These are phyloP conservation scores for Ananas comosus DNA, from an alignment of 176 grass and related monocot species.

Conservation along the genomic window DNA sequence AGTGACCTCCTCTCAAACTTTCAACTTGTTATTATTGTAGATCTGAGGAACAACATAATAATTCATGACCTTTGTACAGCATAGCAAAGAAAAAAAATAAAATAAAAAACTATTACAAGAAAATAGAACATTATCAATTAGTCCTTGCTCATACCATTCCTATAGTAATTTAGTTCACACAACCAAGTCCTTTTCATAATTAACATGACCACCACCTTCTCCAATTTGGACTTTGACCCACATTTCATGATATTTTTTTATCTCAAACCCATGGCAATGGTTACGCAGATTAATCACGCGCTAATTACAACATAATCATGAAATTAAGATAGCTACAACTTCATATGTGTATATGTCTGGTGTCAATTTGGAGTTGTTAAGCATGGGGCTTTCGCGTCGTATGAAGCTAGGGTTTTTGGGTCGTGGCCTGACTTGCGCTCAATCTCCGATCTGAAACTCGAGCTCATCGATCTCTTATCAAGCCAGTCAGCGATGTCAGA, in stretches of 20 bases:
- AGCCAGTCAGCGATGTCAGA: constrained; percentile 51
- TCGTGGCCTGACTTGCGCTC: background rate
- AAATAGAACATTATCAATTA: background rate
- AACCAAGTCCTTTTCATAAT: background rate
- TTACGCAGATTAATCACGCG: too few relatives aligned
- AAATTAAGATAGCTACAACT: too few relatives aligned
- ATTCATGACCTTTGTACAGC: too few relatives aligned
- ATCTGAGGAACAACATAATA: too few relatives aligned
- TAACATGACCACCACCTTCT: background rate
- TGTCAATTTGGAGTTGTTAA: background rate
- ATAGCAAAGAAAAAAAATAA: too few relatives aligned
- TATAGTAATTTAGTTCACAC: background rate
- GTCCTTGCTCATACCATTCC: background rate
- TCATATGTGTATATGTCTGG: too few relatives aligned
- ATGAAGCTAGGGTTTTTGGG: background rate
- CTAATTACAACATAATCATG: too few relatives aligned
- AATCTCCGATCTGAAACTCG: background rate
- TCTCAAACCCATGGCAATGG: too few relatives aligned
- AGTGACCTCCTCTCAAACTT: too few relatives aligned
- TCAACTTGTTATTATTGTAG: too few relatives aligned
- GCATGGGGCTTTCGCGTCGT: background rate
- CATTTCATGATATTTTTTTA: too few relatives aligned
- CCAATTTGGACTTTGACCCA: background rate
- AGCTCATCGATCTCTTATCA: constrained; percentile 12
- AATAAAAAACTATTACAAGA: background rate